Evolutionary conservation across 2,329 filamentous ascomycete species (phyloP).

Genomic region (Hymenotorrendiella dingleyae): DNA sequence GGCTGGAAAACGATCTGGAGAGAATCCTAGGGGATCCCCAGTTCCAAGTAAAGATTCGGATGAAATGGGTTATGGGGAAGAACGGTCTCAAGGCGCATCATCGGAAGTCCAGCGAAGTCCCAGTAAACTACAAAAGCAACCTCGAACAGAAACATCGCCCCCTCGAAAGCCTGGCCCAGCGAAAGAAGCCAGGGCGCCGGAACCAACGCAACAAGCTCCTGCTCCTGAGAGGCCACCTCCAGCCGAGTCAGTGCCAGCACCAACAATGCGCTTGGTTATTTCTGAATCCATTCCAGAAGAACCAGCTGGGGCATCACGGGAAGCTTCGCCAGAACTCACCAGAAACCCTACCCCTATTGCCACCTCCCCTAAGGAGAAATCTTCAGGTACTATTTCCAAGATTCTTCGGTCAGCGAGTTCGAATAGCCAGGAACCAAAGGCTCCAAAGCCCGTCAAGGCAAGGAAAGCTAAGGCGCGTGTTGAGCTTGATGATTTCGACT

Average conservation of each 20-base stretch:
- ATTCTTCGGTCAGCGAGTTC: constrained; percentile 36
- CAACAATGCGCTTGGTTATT: constrained; percentile 29
- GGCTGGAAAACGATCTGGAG: constrained; percentile 34
- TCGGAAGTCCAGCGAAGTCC: constrained; percentile 45
- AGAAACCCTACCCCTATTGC: constrained; percentile 30
- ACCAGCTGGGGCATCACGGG: constrained; percentile 25
- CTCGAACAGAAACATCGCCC: constrained; percentile 23
- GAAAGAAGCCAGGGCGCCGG: constrained; percentile 19
- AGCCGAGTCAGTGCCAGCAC: constrained; percentile 21
- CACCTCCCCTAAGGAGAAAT: constrained; percentile 37
- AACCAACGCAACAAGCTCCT: constrained; percentile 19
- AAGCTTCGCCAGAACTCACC: constrained; percentile 34
- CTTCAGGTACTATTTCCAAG: constrained; percentile 36
- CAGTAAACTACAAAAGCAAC: constrained; percentile 67
- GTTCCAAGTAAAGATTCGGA: constrained; percentile 30
- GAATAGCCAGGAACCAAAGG: constrained; percentile 34
- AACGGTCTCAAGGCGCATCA: constrained; percentile 21
- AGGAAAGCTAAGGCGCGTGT: constrained; percentile 56
- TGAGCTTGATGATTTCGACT: constrained; percentile 64
- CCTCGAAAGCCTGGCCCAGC: constrained; percentile 17
- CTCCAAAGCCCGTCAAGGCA: constrained; percentile 48
- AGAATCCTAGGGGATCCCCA: constrained; percentile 33
- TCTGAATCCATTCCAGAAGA: constrained; percentile 21
- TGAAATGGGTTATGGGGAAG: constrained; percentile 21
- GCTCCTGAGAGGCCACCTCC: constrained; percentile 23